Base-by-base conservation (phyloP, 2,329 filamentous ascomycete genomes). In the Diaporthe citrichinensis region DNA sequence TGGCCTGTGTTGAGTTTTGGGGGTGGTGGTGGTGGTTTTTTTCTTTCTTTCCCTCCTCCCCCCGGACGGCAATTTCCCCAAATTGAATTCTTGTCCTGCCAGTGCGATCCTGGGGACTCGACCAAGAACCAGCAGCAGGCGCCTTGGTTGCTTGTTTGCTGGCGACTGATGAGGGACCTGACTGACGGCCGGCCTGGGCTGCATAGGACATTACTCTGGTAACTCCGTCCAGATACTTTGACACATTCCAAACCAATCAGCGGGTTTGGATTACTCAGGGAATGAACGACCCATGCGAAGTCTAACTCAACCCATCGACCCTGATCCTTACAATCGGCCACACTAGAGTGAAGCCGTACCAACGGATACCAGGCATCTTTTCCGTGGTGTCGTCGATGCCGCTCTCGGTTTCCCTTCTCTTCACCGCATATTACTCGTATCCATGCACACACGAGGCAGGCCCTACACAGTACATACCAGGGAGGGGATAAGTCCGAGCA, bases 121-220 rank as follows among this genome's bases (percentile, higher is more conserved):
- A 67, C 44, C 44, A 51, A 51, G 46, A 53, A 53, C 23, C 61
- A 68, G 46, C 7, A 51, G 41, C 12, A 51, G 46, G 46, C 44
- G 46, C 44, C 44, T 15, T 39, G 62, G 62, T 53, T 36, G 62
- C 31, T 36, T 53, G 46, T 39, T 14, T 41, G 23, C 14, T 28
- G 44, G 41, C 61, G 20, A 49, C 61, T 49, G 36, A 39, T 39
- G 36, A 39, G 36, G 61, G 20, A 59, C 31, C 36, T 62, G 61
- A 65, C 25, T 25, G 61, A 36, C 41, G 20, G 61, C 25, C 61
- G 46, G 46, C 28, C 5, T 53, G 23, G 62, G 62, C 46, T 51
- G 62, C 62, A 53, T 68, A 68, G 62, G 61, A 67, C 61, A 68
- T 51, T 68, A 68, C 62, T 68, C 62, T 68, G 62, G 20, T 68